Conservation (phyloP, 441 rosid species). For the Lepidium campestre region DNA sequence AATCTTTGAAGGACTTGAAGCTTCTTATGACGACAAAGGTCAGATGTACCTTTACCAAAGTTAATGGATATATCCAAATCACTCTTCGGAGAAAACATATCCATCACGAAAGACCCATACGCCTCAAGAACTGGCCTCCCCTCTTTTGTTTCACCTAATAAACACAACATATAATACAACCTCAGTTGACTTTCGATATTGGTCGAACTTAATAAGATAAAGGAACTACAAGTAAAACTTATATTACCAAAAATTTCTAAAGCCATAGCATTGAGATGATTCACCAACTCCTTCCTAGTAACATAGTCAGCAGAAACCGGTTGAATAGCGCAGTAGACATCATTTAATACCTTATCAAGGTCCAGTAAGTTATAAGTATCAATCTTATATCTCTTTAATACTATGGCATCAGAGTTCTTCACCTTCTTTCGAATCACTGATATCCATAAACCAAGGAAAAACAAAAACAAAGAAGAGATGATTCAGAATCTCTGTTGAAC, state of each 20-base stretch:
- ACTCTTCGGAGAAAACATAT: conserved; percentile 34
- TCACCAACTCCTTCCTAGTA: conserved; percentile 7
- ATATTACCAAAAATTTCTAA: conserved; percentile 15
- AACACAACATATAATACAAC: neutral
- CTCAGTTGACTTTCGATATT: neutral
- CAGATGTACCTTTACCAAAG: conserved; percentile 21
- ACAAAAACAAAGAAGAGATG: neutral
- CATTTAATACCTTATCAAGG: conserved; percentile 10
- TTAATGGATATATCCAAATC: conserved; percentile 52
- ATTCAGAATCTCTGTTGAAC: neutral
- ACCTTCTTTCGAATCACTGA: conserved; percentile 20
- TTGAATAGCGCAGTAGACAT: conserved; percentile 7
- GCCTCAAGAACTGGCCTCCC: conserved; percentile 35
- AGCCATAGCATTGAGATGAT: conserved; percentile 13
- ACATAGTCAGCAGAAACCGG: conserved; percentile 12
- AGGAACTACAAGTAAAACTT: neutral
- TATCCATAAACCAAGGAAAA: neutral
- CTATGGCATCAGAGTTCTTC: conserved; percentile 10
- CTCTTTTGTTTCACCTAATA: conserved; percentile 29
- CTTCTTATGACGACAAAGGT: conserved; percentile 34
- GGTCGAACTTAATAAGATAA: neutral
- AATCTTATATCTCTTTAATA: conserved; percentile 1
- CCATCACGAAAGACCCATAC: conserved; percentile 55
- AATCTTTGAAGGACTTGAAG: conserved; percentile 33
- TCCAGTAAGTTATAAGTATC: neutral